These are phyloP conservation scores for thale cress (Arabidopsis thaliana) DNA, from an alignment of 345 rosid genomes.

Conservation along the genomic window DNA sequence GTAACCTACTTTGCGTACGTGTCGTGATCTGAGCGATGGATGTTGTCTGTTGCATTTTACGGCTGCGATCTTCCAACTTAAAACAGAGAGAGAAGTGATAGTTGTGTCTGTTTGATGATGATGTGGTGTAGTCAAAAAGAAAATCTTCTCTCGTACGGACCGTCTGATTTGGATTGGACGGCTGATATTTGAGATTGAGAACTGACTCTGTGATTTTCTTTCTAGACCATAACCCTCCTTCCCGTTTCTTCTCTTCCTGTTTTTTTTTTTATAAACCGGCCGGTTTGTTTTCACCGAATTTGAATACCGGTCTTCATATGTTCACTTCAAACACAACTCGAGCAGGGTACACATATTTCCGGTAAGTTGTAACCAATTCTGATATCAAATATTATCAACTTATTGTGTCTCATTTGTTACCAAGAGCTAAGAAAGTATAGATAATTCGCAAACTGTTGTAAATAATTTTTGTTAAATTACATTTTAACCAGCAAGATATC, in stretches of 20 bases:
- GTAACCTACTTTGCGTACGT: slow-evolving; percentile 31
- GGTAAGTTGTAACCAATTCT: too few species aligned
- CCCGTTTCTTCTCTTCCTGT: slow-evolving; percentile 41
- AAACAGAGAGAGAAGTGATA: slow-evolving; percentile 19
- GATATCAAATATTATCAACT: neutral
- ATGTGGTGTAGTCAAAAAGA: slow-evolving; percentile 51
- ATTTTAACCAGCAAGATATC: too few species aligned
- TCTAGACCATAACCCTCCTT: slow-evolving; percentile 45
- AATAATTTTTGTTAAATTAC: neutral
- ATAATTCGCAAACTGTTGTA: neutral
- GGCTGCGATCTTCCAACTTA: slow-evolving; percentile 39
- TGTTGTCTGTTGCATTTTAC: slow-evolving; percentile 29
- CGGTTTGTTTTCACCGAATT: neutral
- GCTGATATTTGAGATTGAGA: slow-evolving; percentile 22
- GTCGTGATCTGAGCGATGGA: slow-evolving; percentile 31
- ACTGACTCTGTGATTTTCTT: slow-evolving; percentile 28
- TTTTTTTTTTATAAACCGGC: slow-evolving; percentile 19
- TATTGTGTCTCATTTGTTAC: neutral
- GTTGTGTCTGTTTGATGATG: slow-evolving; percentile 3
- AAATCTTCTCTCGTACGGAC: slow-evolving; percentile 44
- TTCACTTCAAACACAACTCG: too few species aligned
- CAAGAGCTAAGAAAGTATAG: neutral
- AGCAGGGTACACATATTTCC: too few species aligned
- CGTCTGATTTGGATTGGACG: slow-evolving; percentile 55
- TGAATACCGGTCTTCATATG: neutral